Conservation (phyloP, 805 yeast genomes). For the Schwanniomyces pseudopolymorphus region DNA sequence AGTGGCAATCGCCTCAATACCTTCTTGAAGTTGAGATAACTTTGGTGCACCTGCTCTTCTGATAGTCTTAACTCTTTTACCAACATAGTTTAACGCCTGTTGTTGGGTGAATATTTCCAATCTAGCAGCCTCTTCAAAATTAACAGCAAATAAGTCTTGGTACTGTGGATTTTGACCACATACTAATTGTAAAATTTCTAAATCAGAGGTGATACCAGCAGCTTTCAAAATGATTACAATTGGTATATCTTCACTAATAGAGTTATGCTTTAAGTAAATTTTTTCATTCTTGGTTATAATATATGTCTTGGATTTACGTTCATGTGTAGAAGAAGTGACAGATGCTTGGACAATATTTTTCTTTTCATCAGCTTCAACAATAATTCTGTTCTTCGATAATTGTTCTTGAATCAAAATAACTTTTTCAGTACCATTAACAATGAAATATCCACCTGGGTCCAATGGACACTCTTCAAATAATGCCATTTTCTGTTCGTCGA, state of each 20-base stretch:
- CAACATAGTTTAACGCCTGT: constrained; percentile 90
- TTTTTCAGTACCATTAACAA: constrained; percentile 97
- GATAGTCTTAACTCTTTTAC: constrained; percentile 87
- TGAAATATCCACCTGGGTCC: constrained; percentile 98
- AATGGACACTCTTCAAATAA: constrained; percentile 87
- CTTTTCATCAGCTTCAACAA: constrained; percentile 96
- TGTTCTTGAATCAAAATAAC: constrained; percentile 97
- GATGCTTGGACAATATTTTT: constrained; percentile 95
- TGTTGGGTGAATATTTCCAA: constrained; percentile 85
- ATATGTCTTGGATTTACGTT: constrained; percentile 95
- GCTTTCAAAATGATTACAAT: constrained; percentile 92
- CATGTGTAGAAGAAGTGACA: constrained; percentile 97
- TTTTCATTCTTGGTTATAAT: constrained; percentile 89
- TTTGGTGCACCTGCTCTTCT: constrained; percentile 85
- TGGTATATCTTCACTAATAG: constrained; percentile 93
- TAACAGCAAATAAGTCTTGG: constrained; percentile 90
- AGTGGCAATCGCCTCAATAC: constrained; percentile 94
- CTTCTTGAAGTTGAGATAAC: constrained; percentile 82
- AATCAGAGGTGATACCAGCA: constrained; percentile 88
- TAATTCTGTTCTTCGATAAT: constrained; percentile 92
- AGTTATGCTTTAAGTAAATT: constrained; percentile 90
- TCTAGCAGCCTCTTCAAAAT: constrained; percentile 90
- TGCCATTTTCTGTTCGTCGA: constrained; percentile 84
- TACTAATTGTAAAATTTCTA: constrained; percentile 89
- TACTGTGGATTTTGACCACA: constrained; percentile 87